Evolutionary conservation across 345 rosid species (phyloP), one percentile per base, ranked within the genome.

Genomic region (Fremontodendron californicum): DNA sequence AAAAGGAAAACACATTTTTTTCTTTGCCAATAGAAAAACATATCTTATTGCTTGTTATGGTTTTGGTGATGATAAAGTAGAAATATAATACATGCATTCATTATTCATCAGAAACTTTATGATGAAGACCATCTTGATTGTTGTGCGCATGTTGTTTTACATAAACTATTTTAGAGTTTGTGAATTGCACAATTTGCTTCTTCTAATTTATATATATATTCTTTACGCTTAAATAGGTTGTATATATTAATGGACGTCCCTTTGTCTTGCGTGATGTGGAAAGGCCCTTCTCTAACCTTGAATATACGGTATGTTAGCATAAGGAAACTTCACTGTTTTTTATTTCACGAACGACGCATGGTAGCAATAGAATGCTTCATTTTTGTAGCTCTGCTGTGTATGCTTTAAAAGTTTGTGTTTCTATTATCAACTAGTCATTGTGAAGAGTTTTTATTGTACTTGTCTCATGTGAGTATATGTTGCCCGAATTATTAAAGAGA

Each of bases 231-330:
- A 79, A 84, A 74, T 88, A 95, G 99, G 92, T 95, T 74, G 92
- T 95, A 27, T 93, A 95, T 80, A 88, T 93, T 27, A 95, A 95
- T 46, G 98, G 99, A 13, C 90, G 97, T 7, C 99, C 99, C 62
- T 95, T 95, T 90, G 99, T 95, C 77, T 85, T 95, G 86, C 96
- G 99, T 73, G 99, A 95, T 80, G 98, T 88, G 21, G 97, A 90
- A 86, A 93, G 93, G 80, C 99, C 99, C 49, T 91, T 92, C 84
- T 90, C 99, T 78, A 95, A 95, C 86, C 99, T 95, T n/a, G 99
- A 93, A 76, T 93, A 90, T 82, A 95, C 97, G 86, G 98, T 95
- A 89, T 75, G 86, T 64, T 43, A 74, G 61, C 75, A 54, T 58
- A 27, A 49, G 64, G 54, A 77, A 52, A 19, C 71, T 77, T 74